Conservation (phyloP, 2,329 filamentous ascomycete genomes). For the Leptographium flavum region DNA sequence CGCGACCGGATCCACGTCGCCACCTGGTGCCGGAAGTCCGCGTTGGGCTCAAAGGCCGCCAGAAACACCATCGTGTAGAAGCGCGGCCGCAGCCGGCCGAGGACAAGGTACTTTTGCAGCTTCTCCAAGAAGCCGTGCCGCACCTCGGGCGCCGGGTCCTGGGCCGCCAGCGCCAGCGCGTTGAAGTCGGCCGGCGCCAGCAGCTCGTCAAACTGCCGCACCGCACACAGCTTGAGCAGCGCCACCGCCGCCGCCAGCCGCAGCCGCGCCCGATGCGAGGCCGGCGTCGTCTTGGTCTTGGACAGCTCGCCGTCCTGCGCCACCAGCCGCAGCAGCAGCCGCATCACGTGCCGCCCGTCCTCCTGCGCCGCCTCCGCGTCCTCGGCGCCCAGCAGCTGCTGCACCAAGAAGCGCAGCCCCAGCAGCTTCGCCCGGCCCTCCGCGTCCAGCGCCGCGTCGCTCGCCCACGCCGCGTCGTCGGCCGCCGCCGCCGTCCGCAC, state of each 20-base stretch:
- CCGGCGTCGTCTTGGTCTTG: constrained; percentile 60
- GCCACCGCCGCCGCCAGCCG: constrained; percentile 69
- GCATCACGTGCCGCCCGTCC: constrained; percentile 43
- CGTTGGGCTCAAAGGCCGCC: constrained; percentile 73
- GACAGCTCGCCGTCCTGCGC: constrained; percentile 66
- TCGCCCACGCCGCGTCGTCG: constrained; percentile 40
- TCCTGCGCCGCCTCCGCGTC: constrained; percentile 39
- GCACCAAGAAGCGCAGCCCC: constrained; percentile 74
- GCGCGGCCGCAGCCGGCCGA: constrained; percentile 52
- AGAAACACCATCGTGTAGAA: constrained; percentile 88
- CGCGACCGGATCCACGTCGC: constrained; percentile 84
- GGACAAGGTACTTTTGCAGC: constrained; percentile 79
- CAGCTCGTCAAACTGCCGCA: constrained; percentile 61
- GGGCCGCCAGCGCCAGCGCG: constrained; percentile 62
- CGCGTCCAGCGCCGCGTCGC: constrained; percentile 55
- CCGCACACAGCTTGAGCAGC: constrained; percentile 69
- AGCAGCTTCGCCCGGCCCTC: constrained; percentile 74
- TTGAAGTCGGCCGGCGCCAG: constrained; percentile 67
- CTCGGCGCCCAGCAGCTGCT: constrained; percentile 54
- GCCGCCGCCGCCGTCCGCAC: constrained; percentile 41
- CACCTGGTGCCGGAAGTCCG: constrained; percentile 57
- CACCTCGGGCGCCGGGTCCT: constrained; percentile 62
- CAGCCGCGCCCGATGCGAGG: constrained; percentile 65
- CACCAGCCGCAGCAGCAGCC: constrained; percentile 64
- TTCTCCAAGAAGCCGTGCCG: constrained; percentile 69